Percentiles rank a stretch among this genome's conserved stretches.
Conservation (phyloP, 2,329 filamentous ascomycete species). For the Claviceps maximensis region DNA sequence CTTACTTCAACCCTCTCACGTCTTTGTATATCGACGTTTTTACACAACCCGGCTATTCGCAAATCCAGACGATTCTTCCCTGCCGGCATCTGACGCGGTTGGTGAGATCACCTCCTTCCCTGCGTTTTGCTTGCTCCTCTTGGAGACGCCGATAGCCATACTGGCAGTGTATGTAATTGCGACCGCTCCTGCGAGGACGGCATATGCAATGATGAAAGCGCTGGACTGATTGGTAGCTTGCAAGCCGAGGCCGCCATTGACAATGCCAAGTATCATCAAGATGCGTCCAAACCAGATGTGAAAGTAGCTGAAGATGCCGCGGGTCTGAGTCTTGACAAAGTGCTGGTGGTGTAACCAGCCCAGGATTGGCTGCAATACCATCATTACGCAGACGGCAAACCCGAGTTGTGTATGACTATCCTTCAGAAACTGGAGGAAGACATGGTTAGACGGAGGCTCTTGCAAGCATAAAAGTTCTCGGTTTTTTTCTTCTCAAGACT, state of each 20-base stretch:
- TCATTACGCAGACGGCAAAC: conserved; percentile 36
- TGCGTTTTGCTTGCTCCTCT: not conserved
- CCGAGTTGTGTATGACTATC: conserved; percentile 43
- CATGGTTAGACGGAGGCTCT: not conserved
- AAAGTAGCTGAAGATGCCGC: conserved; percentile 37
- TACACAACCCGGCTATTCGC: not conserved
- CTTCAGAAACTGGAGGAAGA: conserved; percentile 32
- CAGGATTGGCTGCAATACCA: conserved; percentile 44
- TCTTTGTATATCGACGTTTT: too few species aligned
- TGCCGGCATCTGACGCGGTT: not conserved
- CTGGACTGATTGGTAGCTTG: conserved; percentile 29
- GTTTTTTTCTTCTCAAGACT: conserved; percentile 13
- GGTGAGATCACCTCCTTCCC: not conserved
- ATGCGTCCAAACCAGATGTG: conserved; percentile 52
- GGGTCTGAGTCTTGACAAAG: conserved; percentile 32
- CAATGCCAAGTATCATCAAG: conserved; percentile 43
- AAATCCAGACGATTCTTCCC: not conserved
- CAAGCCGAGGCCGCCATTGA: conserved; percentile 52
- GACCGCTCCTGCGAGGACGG: conserved; percentile 39
- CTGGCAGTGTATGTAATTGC: conserved; percentile 28
- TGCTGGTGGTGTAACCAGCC: conserved; percentile 44
- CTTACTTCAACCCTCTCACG: too few species aligned
- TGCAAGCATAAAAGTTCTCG: not conserved
- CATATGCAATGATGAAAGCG: conserved; percentile 38
- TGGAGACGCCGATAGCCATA: not conserved